Evolutionary conservation across 1,284 basidiomycete genomes (phyloP).

Genomic region (Omphalotus olearius): DNA sequence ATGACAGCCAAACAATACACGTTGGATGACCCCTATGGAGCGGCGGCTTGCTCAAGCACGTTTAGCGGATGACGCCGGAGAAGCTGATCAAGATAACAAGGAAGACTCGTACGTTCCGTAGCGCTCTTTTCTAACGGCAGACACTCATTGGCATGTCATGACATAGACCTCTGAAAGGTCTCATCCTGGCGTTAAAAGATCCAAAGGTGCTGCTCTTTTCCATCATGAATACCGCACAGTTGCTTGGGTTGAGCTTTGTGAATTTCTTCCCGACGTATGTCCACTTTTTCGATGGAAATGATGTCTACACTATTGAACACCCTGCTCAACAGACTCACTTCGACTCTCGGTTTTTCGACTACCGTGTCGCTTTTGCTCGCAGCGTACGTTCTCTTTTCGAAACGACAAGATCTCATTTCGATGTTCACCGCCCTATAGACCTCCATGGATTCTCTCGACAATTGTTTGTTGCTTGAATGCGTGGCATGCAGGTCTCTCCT

Average conservation of each 20-base stretch:
- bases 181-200: constrained; percentile 59
- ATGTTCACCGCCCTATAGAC: constrained; percentile 32
- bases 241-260: constrained; percentile 65
- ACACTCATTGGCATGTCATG: background rate
- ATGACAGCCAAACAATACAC: constrained; percentile 57
- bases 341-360: constrained; percentile 61
- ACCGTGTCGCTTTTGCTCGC: constrained; percentile 58
- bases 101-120: constrained; percentile 27
- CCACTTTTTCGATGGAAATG: background rate
- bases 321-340: constrained; percentile 43
- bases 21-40: constrained; percentile 58
- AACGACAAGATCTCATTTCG: background rate
- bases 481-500: constrained; percentile 57
- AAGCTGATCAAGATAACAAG: constrained; percentile 56
- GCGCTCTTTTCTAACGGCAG: background rate
- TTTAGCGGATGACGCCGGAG: constrained; percentile 73
- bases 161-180: constrained; percentile 44
- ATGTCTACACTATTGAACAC: background rate
- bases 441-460: constrained; percentile 60
- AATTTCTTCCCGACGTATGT: constrained; percentile 72
- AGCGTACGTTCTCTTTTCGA: constrained; percentile 43
- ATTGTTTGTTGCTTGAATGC: constrained; percentile 55
- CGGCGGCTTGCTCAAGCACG: constrained; percentile 65
- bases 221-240: constrained; percentile 45
- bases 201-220: constrained; percentile 58